Conservation (phyloP, 257 asterid genomes). For the Solanum habrochaites region DNA sequence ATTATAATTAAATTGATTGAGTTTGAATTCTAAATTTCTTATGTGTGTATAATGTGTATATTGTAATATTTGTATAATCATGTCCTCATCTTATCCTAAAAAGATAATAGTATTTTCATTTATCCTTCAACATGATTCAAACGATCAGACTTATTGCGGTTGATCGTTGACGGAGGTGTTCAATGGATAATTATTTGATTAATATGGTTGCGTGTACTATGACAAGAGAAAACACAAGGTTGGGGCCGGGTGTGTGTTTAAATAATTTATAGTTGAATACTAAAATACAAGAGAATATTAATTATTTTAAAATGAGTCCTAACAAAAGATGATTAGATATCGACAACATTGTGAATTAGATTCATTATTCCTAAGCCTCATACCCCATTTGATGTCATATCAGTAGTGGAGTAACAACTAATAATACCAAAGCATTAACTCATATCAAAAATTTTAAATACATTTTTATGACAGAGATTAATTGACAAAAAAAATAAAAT, state of each 20-base stretch:
- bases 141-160: not conserved
- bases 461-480: not conserved
- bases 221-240: not conserved
- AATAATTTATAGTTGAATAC: not conserved
- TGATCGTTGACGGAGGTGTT: too few relatives aligned
- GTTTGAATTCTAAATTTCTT: not conserved
- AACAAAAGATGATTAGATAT: not conserved
- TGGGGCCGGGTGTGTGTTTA: not conserved
- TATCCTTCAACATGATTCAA: not conserved
- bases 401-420: slow-evolving; percentile 8
- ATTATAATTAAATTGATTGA: not conserved
- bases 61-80: not conserved
- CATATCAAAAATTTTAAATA: not conserved
- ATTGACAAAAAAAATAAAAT: not conserved
- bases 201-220: not conserved
- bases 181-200: not conserved
- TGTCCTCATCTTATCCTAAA: too few relatives aligned
- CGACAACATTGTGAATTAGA: not conserved
- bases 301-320: not conserved
- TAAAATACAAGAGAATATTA: not conserved
- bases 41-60: not conserved
- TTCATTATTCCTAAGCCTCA: slow-evolving; percentile 6
- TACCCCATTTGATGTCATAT: not conserved
- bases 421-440: not conserved
- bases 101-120: not conserved